phyloP scores from a whole-genome alignment of 257 asterid genomes.

The Cynanchum wilfordii region DNA sequence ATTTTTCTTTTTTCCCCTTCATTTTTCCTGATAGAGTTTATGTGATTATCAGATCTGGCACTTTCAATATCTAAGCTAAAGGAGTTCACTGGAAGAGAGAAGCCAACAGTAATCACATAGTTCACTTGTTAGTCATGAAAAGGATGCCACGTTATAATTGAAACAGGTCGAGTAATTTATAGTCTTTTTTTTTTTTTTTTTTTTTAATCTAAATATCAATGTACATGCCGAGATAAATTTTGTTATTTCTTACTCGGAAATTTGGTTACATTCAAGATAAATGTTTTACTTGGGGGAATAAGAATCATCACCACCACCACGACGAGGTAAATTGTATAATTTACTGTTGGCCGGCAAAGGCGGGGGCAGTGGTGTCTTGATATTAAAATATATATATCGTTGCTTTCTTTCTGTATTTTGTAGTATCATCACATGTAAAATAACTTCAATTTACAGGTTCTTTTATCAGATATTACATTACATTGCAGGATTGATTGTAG shows the following conservation, averaged over 20 bases:
- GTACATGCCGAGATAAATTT: neutral
- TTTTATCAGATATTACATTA: no score
- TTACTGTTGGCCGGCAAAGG: neutral
- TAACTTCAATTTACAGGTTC: no score
- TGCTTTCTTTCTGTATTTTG: neutral
- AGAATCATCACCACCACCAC: neutral
- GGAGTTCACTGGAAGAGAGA: slow-evolving; percentile 89
- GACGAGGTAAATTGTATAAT: neutral
- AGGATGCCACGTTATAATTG: neutral
- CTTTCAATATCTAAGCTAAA: slow-evolving; percentile 68
- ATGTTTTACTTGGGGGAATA: neutral
- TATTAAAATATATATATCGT: neutral
- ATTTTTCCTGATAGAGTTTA: neutral
- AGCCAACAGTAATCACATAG: slow-evolving; percentile 94
- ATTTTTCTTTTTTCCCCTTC: neutral
- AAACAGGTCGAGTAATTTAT: slow-evolving; percentile 10
- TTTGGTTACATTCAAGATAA: neutral
- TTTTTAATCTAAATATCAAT: neutral
- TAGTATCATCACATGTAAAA: neutral
- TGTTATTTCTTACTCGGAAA: neutral
- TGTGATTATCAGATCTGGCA: slow-evolving; percentile 57
- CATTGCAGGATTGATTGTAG: no score
- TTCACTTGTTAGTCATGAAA: neutral
- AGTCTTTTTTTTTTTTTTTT: no score
- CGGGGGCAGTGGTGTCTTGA: neutral